Percentiles rank a stretch among this genome's conserved stretches.
These are phyloP conservation scores for Ophiostoma tasmaniense DNA, from an alignment of 2,329 filamentous ascomycete species.

Conservation along the genomic window DNA sequence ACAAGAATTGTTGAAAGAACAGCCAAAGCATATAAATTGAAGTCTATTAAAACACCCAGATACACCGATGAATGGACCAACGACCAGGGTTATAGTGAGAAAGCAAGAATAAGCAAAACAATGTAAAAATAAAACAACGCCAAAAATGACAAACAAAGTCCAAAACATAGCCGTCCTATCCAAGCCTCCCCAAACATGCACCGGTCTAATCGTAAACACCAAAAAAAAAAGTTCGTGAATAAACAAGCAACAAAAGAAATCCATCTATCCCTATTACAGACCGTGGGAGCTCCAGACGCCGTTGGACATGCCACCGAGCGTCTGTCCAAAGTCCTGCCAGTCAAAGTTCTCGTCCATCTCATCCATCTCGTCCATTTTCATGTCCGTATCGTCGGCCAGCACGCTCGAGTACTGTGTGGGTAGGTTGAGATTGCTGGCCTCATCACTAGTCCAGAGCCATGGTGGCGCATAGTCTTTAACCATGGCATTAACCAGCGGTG, in stretches of 20 bases:
- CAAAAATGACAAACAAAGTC: background rate
- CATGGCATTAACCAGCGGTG: conserved; percentile 33
- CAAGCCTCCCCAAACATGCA: background rate
- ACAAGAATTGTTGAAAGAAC: background rate
- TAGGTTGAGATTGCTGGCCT: background rate
- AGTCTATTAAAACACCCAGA: background rate
- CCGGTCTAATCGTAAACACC: background rate
- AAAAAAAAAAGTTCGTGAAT: background rate
- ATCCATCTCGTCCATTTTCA: conserved; percentile 33
- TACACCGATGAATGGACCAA: background rate
- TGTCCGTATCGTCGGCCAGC: conserved; percentile 26
- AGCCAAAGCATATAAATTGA: background rate
- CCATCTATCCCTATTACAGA: conserved; percentile 5
- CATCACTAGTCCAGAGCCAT: conserved; percentile 43
- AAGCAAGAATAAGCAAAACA: background rate
- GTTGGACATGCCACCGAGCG: conserved; percentile 25
- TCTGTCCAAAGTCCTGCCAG: conserved; percentile 33
- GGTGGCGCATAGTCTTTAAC: conserved; percentile 42
- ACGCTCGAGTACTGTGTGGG: conserved; percentile 16
- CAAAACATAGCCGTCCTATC: background rate
- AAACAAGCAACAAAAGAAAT: background rate
- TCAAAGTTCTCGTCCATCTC: conserved; percentile 33
- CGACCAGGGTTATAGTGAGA: background rate
- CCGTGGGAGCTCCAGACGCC: conserved; percentile 23
- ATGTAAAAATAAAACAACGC: background rate